Evolutionary conservation across 2,329 filamentous ascomycete species (phyloP).

Genomic region (Epichloe aotearoae): DNA sequence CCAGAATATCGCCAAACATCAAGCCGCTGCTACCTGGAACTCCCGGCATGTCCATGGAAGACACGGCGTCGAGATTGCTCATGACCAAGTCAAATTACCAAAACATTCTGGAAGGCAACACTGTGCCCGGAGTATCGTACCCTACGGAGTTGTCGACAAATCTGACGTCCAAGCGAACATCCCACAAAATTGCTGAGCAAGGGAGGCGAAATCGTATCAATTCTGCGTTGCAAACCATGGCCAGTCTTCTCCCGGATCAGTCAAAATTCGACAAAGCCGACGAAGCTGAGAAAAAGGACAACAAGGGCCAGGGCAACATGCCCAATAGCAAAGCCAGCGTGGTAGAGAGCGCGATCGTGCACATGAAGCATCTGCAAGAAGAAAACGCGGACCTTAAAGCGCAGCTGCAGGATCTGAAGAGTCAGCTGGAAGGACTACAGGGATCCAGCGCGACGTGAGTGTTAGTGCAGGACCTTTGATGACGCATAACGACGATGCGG

Average conservation of each 20-base stretch:
- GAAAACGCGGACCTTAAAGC: slow-evolving; percentile 58
- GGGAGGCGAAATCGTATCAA: slow-evolving; percentile 93
- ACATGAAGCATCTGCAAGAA: slow-evolving; percentile 73
- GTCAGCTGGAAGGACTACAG: slow-evolving; percentile 15
- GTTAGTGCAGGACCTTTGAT: too few relatives aligned
- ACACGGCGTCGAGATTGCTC: slow-evolving; percentile 58
- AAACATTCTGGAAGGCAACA: slow-evolving; percentile 87
- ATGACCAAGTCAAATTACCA: slow-evolving; percentile 97
- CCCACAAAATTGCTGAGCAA: slow-evolving; percentile 96
- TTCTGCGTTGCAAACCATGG: slow-evolving; percentile 81
- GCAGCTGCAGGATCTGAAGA: slow-evolving; percentile 31
- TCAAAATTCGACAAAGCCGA: slow-evolving; percentile 26
- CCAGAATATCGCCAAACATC: slow-evolving; percentile 86
- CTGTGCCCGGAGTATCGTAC: slow-evolving; percentile 79
- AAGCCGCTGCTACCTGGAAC: slow-evolving; percentile 68
- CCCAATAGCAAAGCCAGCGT: slow-evolving; percentile 90
- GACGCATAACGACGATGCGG: background rate
- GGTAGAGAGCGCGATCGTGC: slow-evolving; percentile 92
- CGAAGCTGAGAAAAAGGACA: slow-evolving; percentile 35
- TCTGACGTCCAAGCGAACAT: slow-evolving; percentile 88
- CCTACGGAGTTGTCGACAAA: slow-evolving; percentile 86
- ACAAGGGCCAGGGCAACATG: slow-evolving; percentile 32
- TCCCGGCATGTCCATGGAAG: slow-evolving; percentile 39
- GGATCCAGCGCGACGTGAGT: background rate
- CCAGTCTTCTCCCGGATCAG: slow-evolving; percentile 60